phyloP scores from a whole-genome alignment of 2,329 filamentous ascomycete genomes.

The Aspergillus sp. region DNA sequence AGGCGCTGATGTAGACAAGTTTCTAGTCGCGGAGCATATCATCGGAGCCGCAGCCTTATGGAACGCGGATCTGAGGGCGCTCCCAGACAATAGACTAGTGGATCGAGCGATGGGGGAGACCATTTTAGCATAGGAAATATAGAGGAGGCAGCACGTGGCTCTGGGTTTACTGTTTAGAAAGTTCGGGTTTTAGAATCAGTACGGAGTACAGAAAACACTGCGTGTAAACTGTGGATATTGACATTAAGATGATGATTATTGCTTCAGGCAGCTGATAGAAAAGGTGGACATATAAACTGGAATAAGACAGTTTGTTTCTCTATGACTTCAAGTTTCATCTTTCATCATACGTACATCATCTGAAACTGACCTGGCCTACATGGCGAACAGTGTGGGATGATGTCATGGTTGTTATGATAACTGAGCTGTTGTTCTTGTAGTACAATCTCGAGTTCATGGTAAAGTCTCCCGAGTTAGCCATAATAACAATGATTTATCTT shows the following conservation, averaged over 20 bases:
- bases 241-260: neutral
- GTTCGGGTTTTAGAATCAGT: neutral
- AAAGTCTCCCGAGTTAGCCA: too few species aligned
- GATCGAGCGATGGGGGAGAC: conserved; percentile 8
- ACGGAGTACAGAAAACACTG: neutral
- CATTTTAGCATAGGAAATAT: conserved; percentile 14
- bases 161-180: neutral
- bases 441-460: neutral
- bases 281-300: neutral
- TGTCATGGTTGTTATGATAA: neutral
- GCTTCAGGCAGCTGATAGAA: neutral
- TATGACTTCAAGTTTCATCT: neutral
- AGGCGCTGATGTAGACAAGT: conserved; percentile 26
- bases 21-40: conserved; percentile 12
- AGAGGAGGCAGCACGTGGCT: too few species aligned
- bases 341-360: neutral
- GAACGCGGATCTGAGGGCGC: conserved; percentile 13
- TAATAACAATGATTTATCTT: neutral
- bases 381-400: neutral
- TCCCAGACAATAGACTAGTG: conserved; percentile 12
- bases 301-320: neutral
- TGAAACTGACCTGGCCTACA: neutral
- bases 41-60: conserved; percentile 15
- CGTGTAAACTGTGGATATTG: neutral
- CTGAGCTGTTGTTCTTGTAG: neutral